phyloP scores from a whole-genome alignment of 768 basidiomycete genomes.

The Lentinula detonsa region DNA sequence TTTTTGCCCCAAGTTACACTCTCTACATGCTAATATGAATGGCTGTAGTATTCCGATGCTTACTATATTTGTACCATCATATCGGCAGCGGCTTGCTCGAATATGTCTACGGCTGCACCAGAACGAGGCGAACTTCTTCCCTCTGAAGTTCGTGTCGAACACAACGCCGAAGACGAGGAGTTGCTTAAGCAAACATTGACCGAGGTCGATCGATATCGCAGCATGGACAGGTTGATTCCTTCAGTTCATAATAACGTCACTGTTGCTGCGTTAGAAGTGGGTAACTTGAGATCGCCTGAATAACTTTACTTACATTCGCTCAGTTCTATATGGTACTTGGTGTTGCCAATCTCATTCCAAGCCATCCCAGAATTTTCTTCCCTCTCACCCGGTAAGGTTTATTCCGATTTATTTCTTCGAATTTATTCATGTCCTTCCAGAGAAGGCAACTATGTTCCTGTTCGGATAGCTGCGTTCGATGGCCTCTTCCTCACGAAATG shows the following conservation, averaged over 20 bases:
- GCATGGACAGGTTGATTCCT: constrained; percentile 92
- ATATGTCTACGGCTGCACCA: constrained; percentile 69
- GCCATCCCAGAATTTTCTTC: constrained; percentile 74
- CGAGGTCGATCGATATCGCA: constrained; percentile 88
- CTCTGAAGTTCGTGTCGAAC: constrained; percentile 59
- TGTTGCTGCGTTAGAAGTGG: constrained; percentile 82
- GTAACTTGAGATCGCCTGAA: constrained; percentile 14
- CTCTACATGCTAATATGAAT: neutral
- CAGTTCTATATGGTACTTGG: constrained; percentile 81
- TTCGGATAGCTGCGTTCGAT: constrained; percentile 92
- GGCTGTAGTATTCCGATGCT: constrained; percentile 76
- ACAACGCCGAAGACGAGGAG: constrained; percentile 61
- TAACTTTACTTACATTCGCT: neutral
- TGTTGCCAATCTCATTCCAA: constrained; percentile 71
- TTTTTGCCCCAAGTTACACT: neutral
- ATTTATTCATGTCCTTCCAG: constrained; percentile 33
- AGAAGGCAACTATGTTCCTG: constrained; percentile 90
- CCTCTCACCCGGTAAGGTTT: constrained; percentile 74
- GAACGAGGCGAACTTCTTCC: constrained; percentile 76
- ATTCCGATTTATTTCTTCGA: neutral
- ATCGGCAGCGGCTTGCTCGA: constrained; percentile 72
- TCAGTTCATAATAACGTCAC: constrained; percentile 94
- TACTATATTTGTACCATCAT: constrained; percentile 87
- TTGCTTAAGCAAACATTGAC: constrained; percentile 69
- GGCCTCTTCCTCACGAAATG: constrained; percentile 86